Evolutionary conservation across 208 protist genomes (phyloP), one percentile per base, ranked within the genome.

Genomic region (Trypanosoma melophagium): DNA sequence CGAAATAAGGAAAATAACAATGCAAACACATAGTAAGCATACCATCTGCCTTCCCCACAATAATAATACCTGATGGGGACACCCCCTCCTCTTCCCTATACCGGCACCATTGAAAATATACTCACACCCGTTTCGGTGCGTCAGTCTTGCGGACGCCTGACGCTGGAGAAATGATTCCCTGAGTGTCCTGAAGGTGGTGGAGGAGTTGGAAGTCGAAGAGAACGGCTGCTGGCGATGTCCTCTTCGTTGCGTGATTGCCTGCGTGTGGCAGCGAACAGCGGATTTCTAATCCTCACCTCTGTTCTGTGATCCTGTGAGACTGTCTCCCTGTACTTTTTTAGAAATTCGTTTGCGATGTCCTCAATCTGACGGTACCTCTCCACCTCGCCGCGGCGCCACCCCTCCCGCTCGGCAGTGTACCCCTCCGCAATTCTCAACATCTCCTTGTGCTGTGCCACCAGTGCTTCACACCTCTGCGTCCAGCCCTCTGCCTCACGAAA

Each of bases 141-240:
- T n/a, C n/a, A n/a, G n/a, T n/a, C n/a, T n/a, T n/a, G n/a, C n/a
- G n/a, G n/a, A n/a, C n/a, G n/a, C n/a, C n/a, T n/a, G n/a, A n/a
- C n/a, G n/a, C n/a, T n/a, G n/a, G n/a, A n/a, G n/a, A 58, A 59
- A 67, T n/a, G 35, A 54, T 40, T 24, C n/a, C n/a, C n/a, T n/a
- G n/a, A n/a, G n/a, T 2, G 1, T 47, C 21, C 35, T 10, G 47
- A 13, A 47, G 47, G 7, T 47, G 50, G 59, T 42, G 65, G 63
- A 38, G 65, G 65, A 58, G 71, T 68, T 59, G 71, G 71, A 38
- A 77, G 44, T 8, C 71, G 60, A 42, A 72, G 17, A 40, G 25
- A 38, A 22, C 47, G 53, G n/a, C 60, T 72, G 8, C 16, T n/a
- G n/a, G n/a, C n/a, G n/a, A n/a, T n/a, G n/a, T n/a, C n/a, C 7